phyloP scores from a whole-genome alignment of 2,329 filamentous ascomycete species.

The Clarireedia monteithiana region DNA sequence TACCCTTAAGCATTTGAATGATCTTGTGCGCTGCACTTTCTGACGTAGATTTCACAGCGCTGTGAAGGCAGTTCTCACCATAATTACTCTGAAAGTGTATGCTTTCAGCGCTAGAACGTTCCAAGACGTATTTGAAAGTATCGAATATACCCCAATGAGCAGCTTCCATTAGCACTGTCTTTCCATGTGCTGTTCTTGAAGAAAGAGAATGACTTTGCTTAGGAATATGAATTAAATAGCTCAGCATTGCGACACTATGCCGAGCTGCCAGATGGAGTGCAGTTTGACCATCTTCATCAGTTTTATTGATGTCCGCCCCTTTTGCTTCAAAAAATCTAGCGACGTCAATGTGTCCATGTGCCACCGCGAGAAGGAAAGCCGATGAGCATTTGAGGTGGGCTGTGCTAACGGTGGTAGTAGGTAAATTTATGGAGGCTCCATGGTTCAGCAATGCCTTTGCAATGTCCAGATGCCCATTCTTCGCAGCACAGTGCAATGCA shows the following conservation, averaged over 20 bases:
- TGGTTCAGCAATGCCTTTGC: background rate
- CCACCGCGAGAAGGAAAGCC: background rate
- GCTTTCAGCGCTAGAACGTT: background rate
- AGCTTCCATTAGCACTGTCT: background rate
- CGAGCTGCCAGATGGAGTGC: background rate
- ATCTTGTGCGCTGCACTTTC: no score
- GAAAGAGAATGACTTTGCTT: background rate
- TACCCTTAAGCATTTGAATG: background rate
- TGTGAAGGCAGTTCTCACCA: background rate
- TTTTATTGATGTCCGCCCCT: background rate
- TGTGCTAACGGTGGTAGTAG: background rate
- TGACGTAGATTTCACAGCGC: background rate
- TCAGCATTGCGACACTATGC: background rate
- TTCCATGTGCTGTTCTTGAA: background rate
- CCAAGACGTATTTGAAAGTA: background rate
- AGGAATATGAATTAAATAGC: background rate
- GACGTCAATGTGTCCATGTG: background rate
- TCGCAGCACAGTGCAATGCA: conserved; percentile 4
- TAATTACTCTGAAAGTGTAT: background rate
- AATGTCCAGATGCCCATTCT: background rate
- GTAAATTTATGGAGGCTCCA: background rate
- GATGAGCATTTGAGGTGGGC: background rate
- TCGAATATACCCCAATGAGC: background rate
- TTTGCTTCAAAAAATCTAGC: background rate
- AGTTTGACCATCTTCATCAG: background rate